Evolutionary conservation across 768 basidiomycete species (phyloP), one percentile per base, ranked within the genome.

Genomic region (Leccinum variicolor): DNA sequence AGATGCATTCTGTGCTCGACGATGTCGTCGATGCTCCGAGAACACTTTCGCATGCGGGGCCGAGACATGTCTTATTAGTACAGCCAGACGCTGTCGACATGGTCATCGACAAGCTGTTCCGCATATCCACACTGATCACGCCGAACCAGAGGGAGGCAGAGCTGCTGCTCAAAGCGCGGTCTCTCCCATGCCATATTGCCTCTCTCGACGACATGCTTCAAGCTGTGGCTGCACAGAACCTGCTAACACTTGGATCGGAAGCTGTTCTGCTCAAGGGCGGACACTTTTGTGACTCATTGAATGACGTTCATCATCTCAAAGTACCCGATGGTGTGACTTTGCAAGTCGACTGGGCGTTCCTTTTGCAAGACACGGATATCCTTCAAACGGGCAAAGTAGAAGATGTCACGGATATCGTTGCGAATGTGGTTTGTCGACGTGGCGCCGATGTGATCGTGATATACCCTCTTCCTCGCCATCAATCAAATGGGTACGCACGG

Each of bases 231-330:
- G 84, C 85, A 0, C 70, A 71, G 33, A 70, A 75, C 33, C 73
- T 93, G 6, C 69, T 81, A 3, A 64, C 59, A 0, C 71, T 80
- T 9, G 86, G 85, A 0, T 73, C 81, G 0, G 68, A 73, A 2
- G 84, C 84, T 1, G 86, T 92, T 0, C 76, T 96, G 15, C 71
- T 97, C 54, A 98, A 96, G 68, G 94, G 94, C 2, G 94, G 94
- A 0, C 94, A 97, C 66, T 63, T 92, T 14, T 69, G 70, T 0
- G 69, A 81, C 1, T 77, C 75, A 0, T 54, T 76, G 7, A 66
- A 67, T 0, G 85, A 89, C 17, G 69, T 92, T 5, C 62, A 68
- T 17, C 17, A 60, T 0, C 51, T 82, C 0, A 59, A 62, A 1
- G 59, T 56, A 0, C 65, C 65, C 0, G 66, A 73, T 25, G 71